Percentiles rank a stretch among this genome's conserved stretches.
phyloP scores from a whole-genome alignment of 2,329 filamentous ascomycete species.

The Fonsecaea multimorphosa region DNA sequence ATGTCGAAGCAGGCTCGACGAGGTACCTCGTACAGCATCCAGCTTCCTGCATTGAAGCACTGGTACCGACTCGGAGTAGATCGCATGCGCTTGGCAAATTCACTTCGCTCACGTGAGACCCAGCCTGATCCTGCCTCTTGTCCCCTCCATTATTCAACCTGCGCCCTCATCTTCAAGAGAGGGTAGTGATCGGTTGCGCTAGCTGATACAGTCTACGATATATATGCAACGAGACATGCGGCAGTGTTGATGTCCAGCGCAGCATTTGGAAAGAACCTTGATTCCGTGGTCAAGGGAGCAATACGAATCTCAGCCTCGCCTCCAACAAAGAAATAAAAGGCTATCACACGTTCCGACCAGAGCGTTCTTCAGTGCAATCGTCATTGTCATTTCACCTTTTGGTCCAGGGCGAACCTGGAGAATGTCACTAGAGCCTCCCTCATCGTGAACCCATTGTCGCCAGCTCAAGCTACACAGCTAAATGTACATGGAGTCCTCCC shows the following conservation, averaged over 20 bases:
- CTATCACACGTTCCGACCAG: background rate
- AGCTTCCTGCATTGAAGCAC: background rate
- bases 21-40: background rate
- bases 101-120: background rate
- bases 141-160: no score
- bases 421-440: background rate
- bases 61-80: no score
- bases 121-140: background rate
- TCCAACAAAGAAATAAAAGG: background rate
- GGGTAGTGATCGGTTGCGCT: no score
- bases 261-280: background rate
- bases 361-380: background rate
- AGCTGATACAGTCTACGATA: no score
- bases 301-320: background rate
- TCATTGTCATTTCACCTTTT: conserved; percentile 8
- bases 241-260: background rate
- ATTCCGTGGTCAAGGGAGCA: background rate
- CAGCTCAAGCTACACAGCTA: background rate
- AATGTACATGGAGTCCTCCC: conserved; percentile 5
- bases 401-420: background rate
- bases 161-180: no score
- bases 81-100: background rate
- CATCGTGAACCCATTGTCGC: background rate
- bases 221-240: no score
- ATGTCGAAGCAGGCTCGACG: background rate